Evolutionary conservation across 2,329 filamentous ascomycete genomes (phyloP).

Genomic region (Fusarium dlaminii): DNA sequence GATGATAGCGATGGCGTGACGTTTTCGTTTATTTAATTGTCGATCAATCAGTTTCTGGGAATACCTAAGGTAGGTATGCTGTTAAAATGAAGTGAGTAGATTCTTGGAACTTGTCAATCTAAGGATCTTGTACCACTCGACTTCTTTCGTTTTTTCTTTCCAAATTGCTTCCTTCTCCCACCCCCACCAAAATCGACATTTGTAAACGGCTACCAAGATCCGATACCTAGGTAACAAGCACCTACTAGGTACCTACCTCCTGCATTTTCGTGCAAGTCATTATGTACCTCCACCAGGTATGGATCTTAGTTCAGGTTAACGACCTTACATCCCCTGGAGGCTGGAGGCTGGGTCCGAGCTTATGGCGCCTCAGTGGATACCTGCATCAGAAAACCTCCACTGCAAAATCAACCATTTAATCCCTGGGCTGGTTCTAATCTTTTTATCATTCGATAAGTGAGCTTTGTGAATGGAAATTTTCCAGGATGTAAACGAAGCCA

Average conservation of each 20-base stretch:
- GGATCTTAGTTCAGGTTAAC: constrained; percentile 6
- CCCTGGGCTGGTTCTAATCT: constrained; percentile 8
- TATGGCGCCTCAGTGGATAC: constrained; percentile 21
- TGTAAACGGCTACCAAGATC: constrained; percentile 22
- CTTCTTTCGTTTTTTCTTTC: not conserved
- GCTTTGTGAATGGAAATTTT: constrained; percentile 10
- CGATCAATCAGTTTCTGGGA: constrained; percentile 14
- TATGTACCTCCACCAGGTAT: constrained; percentile 20
- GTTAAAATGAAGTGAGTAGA: not conserved
- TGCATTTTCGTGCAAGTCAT: constrained; percentile 32
- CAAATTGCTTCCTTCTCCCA: not conserved
- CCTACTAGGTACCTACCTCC: constrained; percentile 27
- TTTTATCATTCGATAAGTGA: constrained; percentile 34
- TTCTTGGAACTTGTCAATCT: not conserved
- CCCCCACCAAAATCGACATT: constrained; percentile 18
- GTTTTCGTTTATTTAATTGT: constrained; percentile 10
- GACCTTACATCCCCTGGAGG: constrained; percentile 16
- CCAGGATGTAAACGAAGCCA: constrained; percentile 15
- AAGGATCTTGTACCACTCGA: not conserved
- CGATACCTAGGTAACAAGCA: constrained; percentile 18
- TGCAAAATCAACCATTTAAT: constrained; percentile 8
- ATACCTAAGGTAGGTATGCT: not conserved
- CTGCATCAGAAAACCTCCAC: constrained; percentile 13
- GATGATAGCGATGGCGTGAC: constrained; percentile 21
- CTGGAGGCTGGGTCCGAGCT: constrained; percentile 21